Percentiles rank a stretch among this genome's conserved stretches.
Conservation (phyloP, 2,329 filamentous ascomycete species). For the Cytospora chrysosperma region DNA sequence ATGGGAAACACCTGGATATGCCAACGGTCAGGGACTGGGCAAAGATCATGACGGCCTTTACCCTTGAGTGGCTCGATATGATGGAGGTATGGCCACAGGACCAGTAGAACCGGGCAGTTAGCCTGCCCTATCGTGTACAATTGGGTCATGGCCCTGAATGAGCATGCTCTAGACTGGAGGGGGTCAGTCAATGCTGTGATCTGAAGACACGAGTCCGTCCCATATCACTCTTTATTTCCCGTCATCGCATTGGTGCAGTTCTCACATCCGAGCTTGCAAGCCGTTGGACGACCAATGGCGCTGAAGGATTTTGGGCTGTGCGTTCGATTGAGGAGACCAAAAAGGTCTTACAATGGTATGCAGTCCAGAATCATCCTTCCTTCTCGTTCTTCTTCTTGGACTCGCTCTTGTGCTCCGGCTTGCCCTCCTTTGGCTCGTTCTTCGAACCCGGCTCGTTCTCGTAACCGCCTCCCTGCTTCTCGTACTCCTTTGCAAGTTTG, state of each 20-base stretch:
- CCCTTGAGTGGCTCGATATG: slow-evolving; percentile 89
- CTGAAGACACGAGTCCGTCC: background rate
- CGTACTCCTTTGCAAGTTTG: slow-evolving; percentile 43
- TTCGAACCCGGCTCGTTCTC: slow-evolving; percentile 42
- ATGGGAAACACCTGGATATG: slow-evolving; percentile 80
- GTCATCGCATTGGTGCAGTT: background rate
- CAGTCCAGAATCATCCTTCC: slow-evolving; percentile 21
- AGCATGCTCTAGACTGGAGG: background rate
- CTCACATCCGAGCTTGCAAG: background rate
- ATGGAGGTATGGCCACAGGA: slow-evolving; percentile 24
- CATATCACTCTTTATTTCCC: background rate
- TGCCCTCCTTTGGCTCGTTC: slow-evolving; percentile 31
- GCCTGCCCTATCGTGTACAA: background rate
- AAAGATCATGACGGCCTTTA: slow-evolving; percentile 78
- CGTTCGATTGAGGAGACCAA: background rate
- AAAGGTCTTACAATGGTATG: background rate
- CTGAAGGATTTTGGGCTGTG: background rate
- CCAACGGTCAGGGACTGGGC: slow-evolving; percentile 85
- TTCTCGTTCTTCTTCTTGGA: slow-evolving; percentile 22
- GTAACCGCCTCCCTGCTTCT: slow-evolving; percentile 42
- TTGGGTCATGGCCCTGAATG: background rate
- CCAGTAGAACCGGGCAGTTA: slow-evolving; percentile 26
- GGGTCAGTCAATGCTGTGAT: background rate
- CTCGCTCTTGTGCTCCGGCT: slow-evolving; percentile 22
- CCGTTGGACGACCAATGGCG: background rate